Conservation (phyloP, 1,284 basidiomycete genomes). For the Xerocomus minutiporus region DNA sequence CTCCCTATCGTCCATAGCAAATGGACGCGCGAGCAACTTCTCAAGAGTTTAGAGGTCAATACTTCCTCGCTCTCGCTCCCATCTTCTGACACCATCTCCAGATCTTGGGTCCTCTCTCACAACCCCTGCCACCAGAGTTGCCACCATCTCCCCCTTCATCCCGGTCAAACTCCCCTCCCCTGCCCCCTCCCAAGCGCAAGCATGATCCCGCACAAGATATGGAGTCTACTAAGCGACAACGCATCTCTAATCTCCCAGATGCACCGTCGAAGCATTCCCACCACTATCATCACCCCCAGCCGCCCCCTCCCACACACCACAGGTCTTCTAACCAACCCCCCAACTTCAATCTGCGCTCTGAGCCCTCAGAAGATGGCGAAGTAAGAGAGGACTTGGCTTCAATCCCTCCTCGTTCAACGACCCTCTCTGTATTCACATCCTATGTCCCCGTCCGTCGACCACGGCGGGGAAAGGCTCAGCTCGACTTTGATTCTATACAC, state of each 20-base stretch:
- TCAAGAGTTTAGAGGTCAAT: slow-evolving; percentile 54
- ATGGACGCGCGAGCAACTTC: slow-evolving; percentile 58
- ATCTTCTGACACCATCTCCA: slow-evolving; percentile 28
- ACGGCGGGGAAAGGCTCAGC: slow-evolving; percentile 47
- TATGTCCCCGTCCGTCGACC: slow-evolving; percentile 62
- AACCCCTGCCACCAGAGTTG: slow-evolving; percentile 56
- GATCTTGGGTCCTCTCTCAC: slow-evolving; percentile 55
- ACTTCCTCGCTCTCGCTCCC: slow-evolving; percentile 1
- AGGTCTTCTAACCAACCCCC: slow-evolving; percentile 30
- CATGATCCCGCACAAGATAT: slow-evolving; percentile 42
- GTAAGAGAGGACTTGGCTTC: slow-evolving; percentile 41
- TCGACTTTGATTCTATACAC: slow-evolving; percentile 52
- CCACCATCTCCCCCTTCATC: slow-evolving; percentile 67
- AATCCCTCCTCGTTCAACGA: slow-evolving; percentile 27
- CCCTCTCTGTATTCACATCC: slow-evolving; percentile 35
- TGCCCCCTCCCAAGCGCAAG: slow-evolving; percentile 55
- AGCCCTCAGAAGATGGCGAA: slow-evolving; percentile 57
- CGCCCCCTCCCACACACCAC: slow-evolving; percentile 23
- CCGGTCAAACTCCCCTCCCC: slow-evolving; percentile 55
- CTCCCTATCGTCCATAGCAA: slow-evolving; percentile 39
- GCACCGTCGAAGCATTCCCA: slow-evolving; percentile 27
- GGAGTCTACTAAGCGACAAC: slow-evolving; percentile 54
- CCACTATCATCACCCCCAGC: slow-evolving; percentile 29
- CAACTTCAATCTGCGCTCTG: slow-evolving; percentile 37
- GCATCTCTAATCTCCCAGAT: slow-evolving; percentile 41